These are phyloP conservation scores for Apiospora pterosperma DNA, from an alignment of 2,329 filamentous ascomycete genomes.

Conservation along the genomic window DNA sequence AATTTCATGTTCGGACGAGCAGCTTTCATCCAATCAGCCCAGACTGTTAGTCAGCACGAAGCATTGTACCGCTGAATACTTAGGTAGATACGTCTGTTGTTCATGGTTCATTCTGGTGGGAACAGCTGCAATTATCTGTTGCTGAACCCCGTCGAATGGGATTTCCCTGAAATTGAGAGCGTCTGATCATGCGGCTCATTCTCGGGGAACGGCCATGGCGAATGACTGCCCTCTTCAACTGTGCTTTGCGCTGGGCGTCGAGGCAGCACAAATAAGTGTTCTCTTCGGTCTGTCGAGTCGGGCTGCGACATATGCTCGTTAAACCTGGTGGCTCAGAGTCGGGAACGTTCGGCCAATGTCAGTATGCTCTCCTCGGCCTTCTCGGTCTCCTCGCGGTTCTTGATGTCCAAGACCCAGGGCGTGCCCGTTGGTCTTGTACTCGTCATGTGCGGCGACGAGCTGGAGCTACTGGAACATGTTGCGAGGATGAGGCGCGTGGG, in stretches of 20 bases:
- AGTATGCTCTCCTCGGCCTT: background rate
- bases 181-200: background rate
- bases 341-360: background rate
- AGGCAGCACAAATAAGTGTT: background rate
- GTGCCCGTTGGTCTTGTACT: slow-evolving; percentile 21
- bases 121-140: too few species aligned
- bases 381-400: slow-evolving; percentile 5
- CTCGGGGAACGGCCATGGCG: background rate
- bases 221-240: background rate
- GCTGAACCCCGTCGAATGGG: too few species aligned
- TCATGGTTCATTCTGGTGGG: background rate
- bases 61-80: background rate
- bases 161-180: background rate
- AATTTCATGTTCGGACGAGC: background rate
- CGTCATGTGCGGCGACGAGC: slow-evolving; percentile 15
- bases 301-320: background rate
- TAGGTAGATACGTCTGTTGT: background rate
- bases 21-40: background rate
- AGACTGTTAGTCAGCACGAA: background rate
- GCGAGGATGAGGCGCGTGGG: slow-evolving; percentile 7
- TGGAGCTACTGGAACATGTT: slow-evolving; percentile 20
- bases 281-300: background rate
- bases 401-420: slow-evolving; percentile 17
- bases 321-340: background rate
- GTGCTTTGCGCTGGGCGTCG: too few species aligned